Conservation (phyloP, 768 basidiomycete genomes). For the Chlorophyllum brunneum region DNA sequence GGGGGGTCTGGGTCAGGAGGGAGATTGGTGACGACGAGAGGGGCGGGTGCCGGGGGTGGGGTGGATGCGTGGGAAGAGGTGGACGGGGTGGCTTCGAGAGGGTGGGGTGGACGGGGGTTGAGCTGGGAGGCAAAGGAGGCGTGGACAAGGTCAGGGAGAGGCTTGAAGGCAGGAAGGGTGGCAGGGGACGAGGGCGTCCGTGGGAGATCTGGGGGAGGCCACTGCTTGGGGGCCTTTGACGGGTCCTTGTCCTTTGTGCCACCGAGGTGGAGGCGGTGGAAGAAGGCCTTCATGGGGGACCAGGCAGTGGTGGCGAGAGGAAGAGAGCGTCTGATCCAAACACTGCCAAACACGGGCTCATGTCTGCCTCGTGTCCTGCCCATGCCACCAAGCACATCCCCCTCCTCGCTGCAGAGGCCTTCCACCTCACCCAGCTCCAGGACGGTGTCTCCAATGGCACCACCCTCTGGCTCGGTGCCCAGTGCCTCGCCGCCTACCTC, state of each 20-base stretch:
- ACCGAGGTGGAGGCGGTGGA: slow-evolving; percentile 69
- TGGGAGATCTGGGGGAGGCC: slow-evolving; percentile 52
- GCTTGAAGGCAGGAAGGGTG: slow-evolving; percentile 58
- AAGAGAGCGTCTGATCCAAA: slow-evolving; percentile 21
- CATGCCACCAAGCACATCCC: slow-evolving; percentile 62
- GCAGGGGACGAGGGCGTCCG: slow-evolving; percentile 35
- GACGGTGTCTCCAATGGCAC: slow-evolving; percentile 74
- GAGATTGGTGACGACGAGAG: background rate
- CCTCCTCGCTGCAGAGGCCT: slow-evolving; percentile 45
- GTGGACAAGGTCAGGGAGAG: slow-evolving; percentile 63
- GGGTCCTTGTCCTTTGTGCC: slow-evolving; percentile 66
- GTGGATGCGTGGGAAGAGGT: slow-evolving; percentile 28
- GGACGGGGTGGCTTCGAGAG: slow-evolving; percentile 22
- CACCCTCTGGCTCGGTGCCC: slow-evolving; percentile 80
- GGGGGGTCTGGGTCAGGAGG: slow-evolving; percentile 25
- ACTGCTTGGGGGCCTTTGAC: slow-evolving; percentile 44
- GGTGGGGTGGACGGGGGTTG: slow-evolving; percentile 25
- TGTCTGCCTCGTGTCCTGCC: slow-evolving; percentile 39
- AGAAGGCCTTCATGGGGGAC: slow-evolving; percentile 79
- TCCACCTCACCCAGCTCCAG: slow-evolving; percentile 52
- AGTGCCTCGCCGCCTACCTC: slow-evolving; percentile 67
- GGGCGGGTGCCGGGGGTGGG: slow-evolving; percentile 17
- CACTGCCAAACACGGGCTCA: slow-evolving; percentile 28
- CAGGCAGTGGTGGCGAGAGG: slow-evolving; percentile 9
- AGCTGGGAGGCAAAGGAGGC: slow-evolving; percentile 31